phyloP scores from a whole-genome alignment of 441 rosid genomes.

The Arabidopsis lyrata region DNA sequence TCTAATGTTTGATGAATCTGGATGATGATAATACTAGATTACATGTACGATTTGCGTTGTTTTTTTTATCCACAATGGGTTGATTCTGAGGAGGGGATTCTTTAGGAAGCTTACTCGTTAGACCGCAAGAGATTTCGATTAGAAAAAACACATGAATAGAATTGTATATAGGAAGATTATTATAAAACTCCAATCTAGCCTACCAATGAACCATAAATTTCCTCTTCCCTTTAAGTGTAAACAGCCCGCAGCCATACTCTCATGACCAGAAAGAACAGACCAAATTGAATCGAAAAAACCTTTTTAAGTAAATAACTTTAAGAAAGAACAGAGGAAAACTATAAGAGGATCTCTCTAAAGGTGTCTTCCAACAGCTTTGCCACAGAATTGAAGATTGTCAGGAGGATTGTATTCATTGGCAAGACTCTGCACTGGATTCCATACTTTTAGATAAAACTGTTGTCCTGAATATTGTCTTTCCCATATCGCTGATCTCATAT shows the following conservation, averaged over 20 bases:
- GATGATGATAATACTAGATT: too few relatives aligned
- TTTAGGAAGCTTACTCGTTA: too few relatives aligned
- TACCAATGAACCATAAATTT: conserved; percentile 17
- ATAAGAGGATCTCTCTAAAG: conserved; percentile 37
- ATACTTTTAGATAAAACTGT: conserved; percentile 83
- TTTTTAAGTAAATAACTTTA: conserved; percentile 13
- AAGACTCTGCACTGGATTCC: conserved; percentile 63
- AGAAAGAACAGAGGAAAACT: not conserved
- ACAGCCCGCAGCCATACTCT: conserved; percentile 27
- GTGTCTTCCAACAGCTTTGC: conserved; percentile 73
- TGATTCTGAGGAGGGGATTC: too few relatives aligned
- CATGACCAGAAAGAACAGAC: conserved; percentile 34
- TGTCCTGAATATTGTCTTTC: conserved; percentile 85
- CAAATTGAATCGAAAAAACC: conserved; percentile 5
- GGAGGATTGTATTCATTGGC: conserved; percentile 81
- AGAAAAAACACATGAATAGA: conserved; percentile 6
- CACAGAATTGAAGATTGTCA: conserved; percentile 74
- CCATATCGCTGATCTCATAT: conserved; percentile 86
- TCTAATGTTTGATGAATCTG: too few relatives aligned
- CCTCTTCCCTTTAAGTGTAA: conserved; percentile 11
- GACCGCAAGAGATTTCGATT: not conserved
- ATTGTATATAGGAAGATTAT: conserved; percentile 12
- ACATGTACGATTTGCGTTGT: too few relatives aligned
- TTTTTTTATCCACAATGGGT: too few relatives aligned
- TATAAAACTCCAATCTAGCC: conserved; percentile 3